Evolutionary conservation across 495 filamentous ascomycete genomes (phyloP).

Genomic region (Aspergillus bertholletiae): DNA sequence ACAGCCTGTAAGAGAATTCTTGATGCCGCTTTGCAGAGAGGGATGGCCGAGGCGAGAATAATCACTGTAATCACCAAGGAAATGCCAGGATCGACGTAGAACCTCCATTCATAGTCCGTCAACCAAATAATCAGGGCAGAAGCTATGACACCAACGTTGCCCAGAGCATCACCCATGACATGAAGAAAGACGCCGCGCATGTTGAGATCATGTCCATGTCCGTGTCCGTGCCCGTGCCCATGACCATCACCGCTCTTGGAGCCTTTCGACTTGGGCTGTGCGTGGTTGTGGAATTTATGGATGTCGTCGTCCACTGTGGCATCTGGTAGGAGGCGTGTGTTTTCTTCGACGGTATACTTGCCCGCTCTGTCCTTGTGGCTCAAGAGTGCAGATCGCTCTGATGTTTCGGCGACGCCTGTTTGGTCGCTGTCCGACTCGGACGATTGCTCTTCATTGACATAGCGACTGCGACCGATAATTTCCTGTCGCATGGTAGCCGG

Average conservation of each 20-base stretch:
- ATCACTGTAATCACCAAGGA: slow-evolving; percentile 96
- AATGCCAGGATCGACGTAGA: slow-evolving; percentile 87
- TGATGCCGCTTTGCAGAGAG: slow-evolving; percentile 88
- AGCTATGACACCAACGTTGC: slow-evolving; percentile 94
- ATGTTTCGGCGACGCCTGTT: slow-evolving; percentile 43
- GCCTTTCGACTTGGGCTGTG: slow-evolving; percentile 61
- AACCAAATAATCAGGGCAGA: slow-evolving; percentile 93
- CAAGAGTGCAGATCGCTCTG: slow-evolving; percentile 36
- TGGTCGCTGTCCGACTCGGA: slow-evolving; percentile 50
- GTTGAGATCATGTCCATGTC: slow-evolving; percentile 88
- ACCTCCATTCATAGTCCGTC: slow-evolving; percentile 61
- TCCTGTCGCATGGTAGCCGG: slow-evolving; percentile 89
- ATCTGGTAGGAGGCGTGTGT: slow-evolving; percentile 7
- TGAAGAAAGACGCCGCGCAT: slow-evolving; percentile 98
- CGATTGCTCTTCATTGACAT: slow-evolving; percentile 49
- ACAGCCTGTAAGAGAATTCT: slow-evolving; percentile 93
- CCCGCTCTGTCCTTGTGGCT: slow-evolving; percentile 28
- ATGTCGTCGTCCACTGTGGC: slow-evolving; percentile 28
- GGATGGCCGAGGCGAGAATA: slow-evolving; percentile 87
- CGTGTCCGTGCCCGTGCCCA: slow-evolving; percentile 64
- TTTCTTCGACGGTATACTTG: slow-evolving; percentile 36
- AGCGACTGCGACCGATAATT: slow-evolving; percentile 66
- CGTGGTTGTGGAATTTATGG: slow-evolving; percentile 69
- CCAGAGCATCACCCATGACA: slow-evolving; percentile 92
- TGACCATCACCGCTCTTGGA: slow-evolving; percentile 63